Conservation (phyloP, 2,329 filamentous ascomycete species). For the Pseudopyricularia cyperi region DNA sequence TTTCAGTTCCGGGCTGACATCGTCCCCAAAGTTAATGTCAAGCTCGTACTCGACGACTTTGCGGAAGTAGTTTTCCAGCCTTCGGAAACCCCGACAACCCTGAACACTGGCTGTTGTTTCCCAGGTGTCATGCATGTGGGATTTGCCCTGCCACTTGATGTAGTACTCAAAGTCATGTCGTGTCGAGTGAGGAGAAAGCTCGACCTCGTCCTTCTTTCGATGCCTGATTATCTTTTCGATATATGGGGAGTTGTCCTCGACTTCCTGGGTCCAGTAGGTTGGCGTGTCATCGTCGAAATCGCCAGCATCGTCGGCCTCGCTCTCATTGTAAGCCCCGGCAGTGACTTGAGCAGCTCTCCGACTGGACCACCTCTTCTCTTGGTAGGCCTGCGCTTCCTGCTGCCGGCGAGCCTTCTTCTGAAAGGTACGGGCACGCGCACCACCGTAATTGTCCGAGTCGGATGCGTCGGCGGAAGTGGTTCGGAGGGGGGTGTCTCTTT, state of each 20-base stretch:
- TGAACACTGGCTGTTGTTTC: constrained; percentile 65
- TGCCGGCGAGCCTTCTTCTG: constrained; percentile 70
- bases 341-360: constrained; percentile 66
- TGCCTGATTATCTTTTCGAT: constrained; percentile 90
- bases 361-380: constrained; percentile 85
- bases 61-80: constrained; percentile 88
- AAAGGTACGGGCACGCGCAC: constrained; percentile 52
- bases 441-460: constrained; percentile 68
- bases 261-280: constrained; percentile 55
- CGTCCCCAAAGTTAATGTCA: constrained; percentile 58
- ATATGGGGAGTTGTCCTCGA: constrained; percentile 68
- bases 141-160: constrained; percentile 96
- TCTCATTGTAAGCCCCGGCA: constrained; percentile 51
- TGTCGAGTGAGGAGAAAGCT: constrained; percentile 40
- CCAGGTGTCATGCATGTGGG: constrained; percentile 93
- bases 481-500: constrained; percentile 41
- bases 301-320: constrained; percentile 50
- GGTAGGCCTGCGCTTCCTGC: constrained; percentile 53
- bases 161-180: constrained; percentile 76
- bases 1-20: constrained; percentile 70
- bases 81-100: constrained; percentile 71
- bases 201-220: constrained; percentile 56
- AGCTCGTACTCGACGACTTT: constrained; percentile 73
- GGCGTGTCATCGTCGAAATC: constrained; percentile 56
- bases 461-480: constrained; percentile 46